Evolutionary conservation across 345 rosid species (phyloP), one percentile per base, ranked within the genome.

Genomic region (Ricinus communis): DNA sequence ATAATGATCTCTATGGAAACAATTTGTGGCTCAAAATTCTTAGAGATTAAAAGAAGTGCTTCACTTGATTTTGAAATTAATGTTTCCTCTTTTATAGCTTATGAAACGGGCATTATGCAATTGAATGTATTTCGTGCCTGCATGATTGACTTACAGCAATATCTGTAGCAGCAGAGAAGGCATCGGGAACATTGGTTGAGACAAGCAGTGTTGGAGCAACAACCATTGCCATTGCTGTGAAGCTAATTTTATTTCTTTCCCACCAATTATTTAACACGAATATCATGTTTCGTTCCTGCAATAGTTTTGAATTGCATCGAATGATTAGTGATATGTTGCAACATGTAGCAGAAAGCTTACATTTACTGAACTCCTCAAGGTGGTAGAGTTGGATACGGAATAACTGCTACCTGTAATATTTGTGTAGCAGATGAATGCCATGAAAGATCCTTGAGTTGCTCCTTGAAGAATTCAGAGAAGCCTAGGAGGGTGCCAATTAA

Each of bases 391-490:
- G n/a, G n/a, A n/a, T n/a, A n/a, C n/a, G 4, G 18, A 43, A 5
- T 15, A 11, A 10, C 2, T 19, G 24, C n/a, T 12, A 72, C 83
- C 83, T 71, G 71, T 38, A 69, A 59, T 22, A 38, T 30, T 62
- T 69, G 62, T 53, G 24, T 33, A 3, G 77, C 8, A 22, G 79
- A 45, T 10, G 72, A 56, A 25, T 55, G 7, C 71, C 66, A 41
- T 7, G 72, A 36, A 8, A 71, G 54, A 38, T 77, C 81, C 69
- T 73, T 73, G 51, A 82, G 80, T 41, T 85, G 89, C 80, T 87
- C 88, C 76, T 88, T 88, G 62, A 86, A 85, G 83, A 88, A 88
- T 81, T 86, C 89, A 12, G 82, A 86, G 76, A 88, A 87, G 50
- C 81, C 85, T 2, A 88, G 74, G 8, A 86, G 90, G 21, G 85